Base-by-base conservation (phyloP, 192 early-diverging fungal species). In the Spinellus fusiger region DNA sequence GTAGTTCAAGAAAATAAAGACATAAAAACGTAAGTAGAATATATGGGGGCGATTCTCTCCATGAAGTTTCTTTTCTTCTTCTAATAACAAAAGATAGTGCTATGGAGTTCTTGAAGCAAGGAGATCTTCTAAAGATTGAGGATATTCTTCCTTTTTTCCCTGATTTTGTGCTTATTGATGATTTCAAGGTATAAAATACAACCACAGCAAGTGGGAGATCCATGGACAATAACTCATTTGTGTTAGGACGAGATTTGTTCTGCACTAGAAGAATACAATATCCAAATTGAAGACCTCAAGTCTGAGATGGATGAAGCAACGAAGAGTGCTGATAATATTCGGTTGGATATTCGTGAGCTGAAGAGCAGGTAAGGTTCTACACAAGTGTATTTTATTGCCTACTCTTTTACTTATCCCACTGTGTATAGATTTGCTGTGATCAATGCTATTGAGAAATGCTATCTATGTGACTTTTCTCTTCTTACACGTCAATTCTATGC, bases 81-180 rank as follows among this genome's bases (percentile, higher is more conserved):
- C n/a, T n/a, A n/a, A n/a, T n/a, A n/a, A n/a, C n/a, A n/a, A n/a
- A n/a, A n/a, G n/a, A 38, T 63, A 89, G 88, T 8, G 95, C 93
- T 5, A 90, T 97, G 75, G 83, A 89, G 13, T 87, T 93, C 59
- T 69, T 95, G 54, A 81, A 83, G 44, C 78, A 88, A 48, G 87
- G 89, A 18, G 88, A 94, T 37, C 65, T 95, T 8, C 73, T 95
- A 28, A 92, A 91, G 52, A 91, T 99, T 47, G 94, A 96, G 68
- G 94, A 99, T 72, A 90, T 99, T 54, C 73, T 99, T 56, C 93
- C 91, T 1, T 95, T 89, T 65, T 99, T 99, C 69, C 97, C 95
- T 0, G 97, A 97, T 63, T 97, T 98, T 77, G 90, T 94, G 1
- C 78, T 91, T 0, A 98, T 99, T 68, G 93, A 99, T 64, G 90